Percentiles rank a stretch among this genome's conserved stretches.
These are phyloP conservation scores for Suhomyces ambrosiae DNA, from an alignment of 1,139 yeast genomes.

Conservation along the genomic window DNA sequence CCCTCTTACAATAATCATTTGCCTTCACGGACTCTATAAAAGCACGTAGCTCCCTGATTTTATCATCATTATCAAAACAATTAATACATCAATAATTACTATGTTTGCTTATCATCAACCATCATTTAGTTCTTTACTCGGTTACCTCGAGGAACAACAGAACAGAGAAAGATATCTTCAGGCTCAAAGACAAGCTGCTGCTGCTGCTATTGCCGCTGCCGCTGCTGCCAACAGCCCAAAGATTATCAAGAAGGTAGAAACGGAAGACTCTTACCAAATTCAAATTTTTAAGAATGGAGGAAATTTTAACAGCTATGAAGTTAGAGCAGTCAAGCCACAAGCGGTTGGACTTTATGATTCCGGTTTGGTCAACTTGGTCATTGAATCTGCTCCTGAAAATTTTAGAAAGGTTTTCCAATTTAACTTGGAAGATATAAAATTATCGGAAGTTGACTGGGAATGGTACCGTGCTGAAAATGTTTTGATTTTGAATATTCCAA, in stretches of 20 bases:
- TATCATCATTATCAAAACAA: not conserved
- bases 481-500: slow-evolving; percentile 46
- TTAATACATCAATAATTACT: slow-evolving; percentile 1
- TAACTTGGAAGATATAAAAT: slow-evolving; percentile 35
- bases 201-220: slow-evolving; percentile 10
- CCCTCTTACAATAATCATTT: no score
- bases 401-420: slow-evolving; percentile 40
- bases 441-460: slow-evolving; percentile 41
- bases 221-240: slow-evolving; percentile 24
- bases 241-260: slow-evolving; percentile 39
- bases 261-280: slow-evolving; percentile 40
- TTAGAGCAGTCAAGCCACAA: slow-evolving; percentile 32
- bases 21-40: slow-evolving; percentile 4
- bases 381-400: slow-evolving; percentile 35
- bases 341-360: slow-evolving; percentile 17
- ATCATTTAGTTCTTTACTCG: slow-evolving; percentile 6
- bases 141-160: slow-evolving; percentile 15
- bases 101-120: slow-evolving; percentile 15
- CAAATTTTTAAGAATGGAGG: slow-evolving; percentile 42
- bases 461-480: slow-evolving; percentile 33
- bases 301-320: slow-evolving; percentile 42
- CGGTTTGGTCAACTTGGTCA: slow-evolving; percentile 29
- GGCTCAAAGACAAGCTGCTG: slow-evolving; percentile 6
- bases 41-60: no score
- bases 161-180: slow-evolving; percentile 18